These are phyloP conservation scores for Phytophthora crassamura DNA, from an alignment of 352 stramenopile genomes.

Conservation along the genomic window DNA sequence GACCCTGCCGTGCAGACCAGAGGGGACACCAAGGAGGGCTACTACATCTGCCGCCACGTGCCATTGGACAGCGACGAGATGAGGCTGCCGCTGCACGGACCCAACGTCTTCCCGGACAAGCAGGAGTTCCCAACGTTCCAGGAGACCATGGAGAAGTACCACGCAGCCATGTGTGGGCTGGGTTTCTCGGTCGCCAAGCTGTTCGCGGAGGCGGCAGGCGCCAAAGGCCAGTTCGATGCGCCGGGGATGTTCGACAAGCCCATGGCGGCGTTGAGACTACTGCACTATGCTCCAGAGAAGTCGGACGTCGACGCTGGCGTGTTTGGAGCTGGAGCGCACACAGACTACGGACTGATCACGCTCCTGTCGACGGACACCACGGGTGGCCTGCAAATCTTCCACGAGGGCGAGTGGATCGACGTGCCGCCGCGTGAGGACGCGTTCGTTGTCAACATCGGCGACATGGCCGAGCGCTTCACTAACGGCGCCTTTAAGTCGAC, in stretches of 20 bases:
- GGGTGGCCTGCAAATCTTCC: conserved; percentile 64
- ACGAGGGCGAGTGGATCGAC: conserved; percentile 63
- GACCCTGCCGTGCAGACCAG: conserved; percentile 59
- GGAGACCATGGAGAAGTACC: conserved; percentile 59
- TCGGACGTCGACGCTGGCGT: conserved; percentile 67
- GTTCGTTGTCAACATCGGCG: conserved; percentile 79
- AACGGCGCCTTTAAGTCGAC: conserved; percentile 76
- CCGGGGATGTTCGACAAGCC: conserved; percentile 74
- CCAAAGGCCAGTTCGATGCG: conserved; percentile 52
- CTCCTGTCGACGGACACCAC: conserved; percentile 70
- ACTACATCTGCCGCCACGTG: conserved; percentile 80
- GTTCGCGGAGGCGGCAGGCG: conserved; percentile 64
- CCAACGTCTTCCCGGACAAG: conserved; percentile 67
- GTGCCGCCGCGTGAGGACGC: conserved; percentile 61
- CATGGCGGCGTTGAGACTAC: conserved; percentile 82
- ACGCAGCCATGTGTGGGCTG: conserved; percentile 55
- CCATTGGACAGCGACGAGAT: conserved; percentile 60
- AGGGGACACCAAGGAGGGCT: conserved; percentile 80
- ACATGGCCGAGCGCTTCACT: conserved; percentile 80
- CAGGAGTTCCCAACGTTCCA: conserved; percentile 53
- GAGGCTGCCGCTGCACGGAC: conserved; percentile 63
- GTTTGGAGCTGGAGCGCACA: conserved; percentile 81
- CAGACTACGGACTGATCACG: conserved; percentile 76
- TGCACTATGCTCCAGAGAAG: conserved; percentile 76
- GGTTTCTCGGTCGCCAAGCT: conserved; percentile 59